Base-by-base conservation (phyloP, 352 stramenopile species). In the Globisporangium solare region DNA sequence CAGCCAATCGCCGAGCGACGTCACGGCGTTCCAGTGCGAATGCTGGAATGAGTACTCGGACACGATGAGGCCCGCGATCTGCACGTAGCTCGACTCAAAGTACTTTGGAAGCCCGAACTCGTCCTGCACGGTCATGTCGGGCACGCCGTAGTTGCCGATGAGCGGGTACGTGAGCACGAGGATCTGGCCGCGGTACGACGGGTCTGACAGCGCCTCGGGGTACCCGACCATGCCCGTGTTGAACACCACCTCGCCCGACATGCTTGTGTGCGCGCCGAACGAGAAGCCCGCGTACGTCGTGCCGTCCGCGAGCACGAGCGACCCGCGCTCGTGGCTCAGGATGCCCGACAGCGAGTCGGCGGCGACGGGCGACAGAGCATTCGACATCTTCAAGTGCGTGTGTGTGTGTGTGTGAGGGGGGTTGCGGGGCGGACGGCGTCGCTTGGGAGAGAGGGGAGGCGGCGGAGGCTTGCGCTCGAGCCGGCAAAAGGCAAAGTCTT, bases 171-270 rank as follows among this genome's bases (percentile, higher is more conserved):
- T 98, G 64, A 98, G 87, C 61, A 88, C 92, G 13, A 98, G 75
- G 73, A 98, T 97, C 74, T 98, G 95, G 40, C 96, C 96, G 54
- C 95, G 90, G 70, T 98, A 99, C 31, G 83, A 97, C 42, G 96
- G 90, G 72, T 99, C 96, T 13, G 96, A 98, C 47, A 99, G 83
- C 20, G 92, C 88, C 68, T 99, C 96, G 6, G 95, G 94, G 71
- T 99, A 99, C 24, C 96, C 96, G 15, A 98, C 95, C 96, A 99
- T 99, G 54, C 93, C 96, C n/a, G 96, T 99, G 54, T 95, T 98
- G 74, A 99, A 99, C 32, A 99, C 96, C 7, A 98, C 83, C 58
- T 91, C 80, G 21, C 80, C 80, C 7, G 78, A 75, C 67, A 71
- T 91, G n/a, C 74, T 87, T 55, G 81, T 86, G 49, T 87, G 77